These are phyloP conservation scores for Chenopodium formosanum DNA, from an alignment of 148 eudicot species.

Conservation along the genomic window DNA sequence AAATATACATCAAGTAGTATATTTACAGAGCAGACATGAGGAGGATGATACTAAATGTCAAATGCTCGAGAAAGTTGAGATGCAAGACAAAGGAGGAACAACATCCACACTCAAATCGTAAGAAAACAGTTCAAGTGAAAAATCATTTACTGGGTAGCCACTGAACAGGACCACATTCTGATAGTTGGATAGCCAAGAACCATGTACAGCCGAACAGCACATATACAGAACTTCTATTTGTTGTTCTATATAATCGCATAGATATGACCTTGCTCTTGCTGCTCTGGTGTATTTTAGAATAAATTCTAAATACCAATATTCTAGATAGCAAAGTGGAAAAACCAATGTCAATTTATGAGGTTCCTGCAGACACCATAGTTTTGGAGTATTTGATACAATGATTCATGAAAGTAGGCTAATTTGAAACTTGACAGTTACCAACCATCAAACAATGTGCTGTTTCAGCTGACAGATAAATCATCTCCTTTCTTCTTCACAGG, in stretches of 20 bases:
- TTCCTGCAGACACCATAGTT: background rate
- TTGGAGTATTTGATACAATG: background rate
- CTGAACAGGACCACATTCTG: background rate
- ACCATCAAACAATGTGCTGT: background rate
- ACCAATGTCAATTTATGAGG: background rate
- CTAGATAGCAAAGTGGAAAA: background rate
- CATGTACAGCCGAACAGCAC: background rate
- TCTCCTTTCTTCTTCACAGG: slow-evolving; percentile 36
- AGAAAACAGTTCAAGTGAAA: background rate
- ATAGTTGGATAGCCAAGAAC: background rate
- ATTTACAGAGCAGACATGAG: background rate
- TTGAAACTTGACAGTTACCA: background rate
- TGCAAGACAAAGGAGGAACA: background rate
- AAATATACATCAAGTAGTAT: background rate
- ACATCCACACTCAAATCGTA: background rate
- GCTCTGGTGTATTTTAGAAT: background rate
- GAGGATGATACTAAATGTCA: background rate
- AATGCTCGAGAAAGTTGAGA: too few species aligned
- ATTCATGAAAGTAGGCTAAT: background rate
- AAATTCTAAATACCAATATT: background rate
- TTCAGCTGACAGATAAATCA: slow-evolving; percentile 30
- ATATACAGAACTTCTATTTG: background rate
- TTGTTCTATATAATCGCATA: background rate
- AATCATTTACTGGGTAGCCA: background rate
- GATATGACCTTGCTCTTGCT: background rate